These are phyloP conservation scores for Teunomyces pallodes DNA, from an alignment of 805 yeast genomes.

Conservation along the genomic window DNA sequence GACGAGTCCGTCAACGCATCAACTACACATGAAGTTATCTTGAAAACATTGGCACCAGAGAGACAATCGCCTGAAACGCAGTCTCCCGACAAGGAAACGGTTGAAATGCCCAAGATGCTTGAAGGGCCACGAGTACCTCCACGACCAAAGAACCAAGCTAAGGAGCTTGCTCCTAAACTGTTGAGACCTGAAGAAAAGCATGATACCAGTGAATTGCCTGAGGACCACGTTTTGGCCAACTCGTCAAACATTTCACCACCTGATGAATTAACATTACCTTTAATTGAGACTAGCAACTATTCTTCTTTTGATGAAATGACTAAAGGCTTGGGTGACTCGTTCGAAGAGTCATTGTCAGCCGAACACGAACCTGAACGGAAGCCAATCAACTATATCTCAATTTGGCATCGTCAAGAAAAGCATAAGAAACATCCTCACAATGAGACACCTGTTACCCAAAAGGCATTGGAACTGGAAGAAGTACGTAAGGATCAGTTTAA, in stretches of 20 bases:
- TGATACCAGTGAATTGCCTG: neutral
- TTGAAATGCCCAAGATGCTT: neutral
- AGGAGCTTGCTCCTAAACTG: neutral
- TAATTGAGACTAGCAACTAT: slow-evolving; percentile 40
- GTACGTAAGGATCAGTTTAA: slow-evolving; percentile 1
- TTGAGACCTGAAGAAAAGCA: neutral
- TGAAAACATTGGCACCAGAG: slow-evolving; percentile 18
- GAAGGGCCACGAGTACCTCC: neutral
- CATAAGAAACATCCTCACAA: slow-evolving; percentile 7
- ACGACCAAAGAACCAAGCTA: neutral
- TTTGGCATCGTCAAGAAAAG: slow-evolving; percentile 42
- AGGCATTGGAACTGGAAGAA: neutral
- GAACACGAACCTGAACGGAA: slow-evolving; percentile 35
- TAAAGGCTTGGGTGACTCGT: slow-evolving; percentile 23
- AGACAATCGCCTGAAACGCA: slow-evolving; percentile 3
- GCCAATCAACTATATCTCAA: slow-evolving; percentile 31
- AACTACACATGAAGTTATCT: slow-evolving; percentile 14
- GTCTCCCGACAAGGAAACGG: neutral
- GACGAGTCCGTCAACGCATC: slow-evolving; percentile 2
- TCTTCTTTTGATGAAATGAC: slow-evolving; percentile 42
- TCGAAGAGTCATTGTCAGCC: slow-evolving; percentile 41
- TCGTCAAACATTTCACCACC: slow-evolving; percentile 41
- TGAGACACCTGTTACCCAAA: neutral
- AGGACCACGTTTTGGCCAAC: slow-evolving; percentile 34
- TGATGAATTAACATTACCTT: slow-evolving; percentile 30